phyloP scores from a whole-genome alignment of 1,284 basidiomycete genomes.

The Leccinum angustisporum region DNA sequence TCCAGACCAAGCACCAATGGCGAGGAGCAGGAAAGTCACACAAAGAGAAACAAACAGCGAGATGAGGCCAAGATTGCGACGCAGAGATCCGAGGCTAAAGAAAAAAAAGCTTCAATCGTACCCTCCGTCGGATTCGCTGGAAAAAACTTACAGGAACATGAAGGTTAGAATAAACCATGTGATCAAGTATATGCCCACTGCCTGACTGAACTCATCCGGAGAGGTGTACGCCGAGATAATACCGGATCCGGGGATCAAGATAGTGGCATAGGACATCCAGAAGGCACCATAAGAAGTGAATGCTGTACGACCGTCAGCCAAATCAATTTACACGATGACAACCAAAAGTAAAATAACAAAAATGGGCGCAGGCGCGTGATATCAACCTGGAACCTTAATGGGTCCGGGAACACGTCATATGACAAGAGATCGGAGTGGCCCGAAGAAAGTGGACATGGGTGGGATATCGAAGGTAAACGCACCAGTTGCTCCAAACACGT shows the following conservation, averaged over 20 bases:
- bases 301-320: slow-evolving; percentile 40
- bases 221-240: slow-evolving; percentile 52
- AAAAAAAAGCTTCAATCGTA: not conserved
- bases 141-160: slow-evolving; percentile 42
- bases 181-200: slow-evolving; percentile 66
- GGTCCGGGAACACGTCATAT: not conserved
- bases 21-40: slow-evolving; percentile 61
- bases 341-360: not conserved
- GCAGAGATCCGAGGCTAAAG: slow-evolving; percentile 58
- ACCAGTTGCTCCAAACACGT: slow-evolving; percentile 71
- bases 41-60: slow-evolving; percentile 74
- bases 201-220: slow-evolving; percentile 48
- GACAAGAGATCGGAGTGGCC: not conserved
- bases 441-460: not conserved
- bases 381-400: not conserved
- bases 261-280: slow-evolving; percentile 77
- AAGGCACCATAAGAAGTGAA: slow-evolving; percentile 84
- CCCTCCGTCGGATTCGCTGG: not conserved
- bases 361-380: not conserved
- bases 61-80: slow-evolving; percentile 66
- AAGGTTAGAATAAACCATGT: slow-evolving; percentile 72
- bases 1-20: slow-evolving; percentile 42
- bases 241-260: slow-evolving; percentile 64
- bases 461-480: slow-evolving; percentile 27
- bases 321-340: not conserved